Conservation (phyloP, 495 filamentous ascomycete genomes). For the Ramalina intermedia region DNA sequence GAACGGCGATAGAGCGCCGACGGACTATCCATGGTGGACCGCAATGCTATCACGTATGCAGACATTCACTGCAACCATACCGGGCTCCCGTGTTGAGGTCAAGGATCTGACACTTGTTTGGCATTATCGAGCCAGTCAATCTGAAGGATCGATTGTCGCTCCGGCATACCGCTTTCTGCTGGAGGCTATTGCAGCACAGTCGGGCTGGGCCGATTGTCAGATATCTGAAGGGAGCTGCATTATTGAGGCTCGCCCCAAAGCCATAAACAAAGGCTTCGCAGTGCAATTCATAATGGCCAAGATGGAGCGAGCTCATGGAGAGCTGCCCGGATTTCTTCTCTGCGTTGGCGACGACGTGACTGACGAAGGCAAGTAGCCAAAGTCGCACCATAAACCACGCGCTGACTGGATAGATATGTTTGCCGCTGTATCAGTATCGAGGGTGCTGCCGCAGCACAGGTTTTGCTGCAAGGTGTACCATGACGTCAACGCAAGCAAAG, state of each 20-base stretch:
- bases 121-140: constrained; percentile 88
- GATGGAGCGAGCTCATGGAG: constrained; percentile 24
- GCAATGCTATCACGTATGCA: constrained; percentile 40
- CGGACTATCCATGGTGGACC: constrained; percentile 69
- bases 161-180: constrained; percentile 1
- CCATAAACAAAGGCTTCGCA: constrained; percentile 94
- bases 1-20: constrained; percentile 72
- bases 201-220: constrained; percentile 72
- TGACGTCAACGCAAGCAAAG: neutral
- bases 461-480: constrained; percentile 64
- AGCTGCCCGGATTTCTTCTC: constrained; percentile 61
- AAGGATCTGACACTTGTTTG: constrained; percentile 89
- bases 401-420: constrained; percentile 32
- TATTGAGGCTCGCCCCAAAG: constrained; percentile 85
- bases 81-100: constrained; percentile 81
- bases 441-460: constrained; percentile 45
- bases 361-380: constrained; percentile 63
- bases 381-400: neutral
- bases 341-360: constrained; percentile 93
- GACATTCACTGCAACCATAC: constrained; percentile 20
- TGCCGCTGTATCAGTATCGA: constrained; percentile 46
- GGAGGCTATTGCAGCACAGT: constrained; percentile 33
- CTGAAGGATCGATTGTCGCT: constrained; percentile 29
- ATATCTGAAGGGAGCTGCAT: constrained; percentile 85
- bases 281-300: constrained; percentile 59